Evolutionary conservation across 306 rosid species (phyloP).

Genomic region (Fagus crenata): DNA sequence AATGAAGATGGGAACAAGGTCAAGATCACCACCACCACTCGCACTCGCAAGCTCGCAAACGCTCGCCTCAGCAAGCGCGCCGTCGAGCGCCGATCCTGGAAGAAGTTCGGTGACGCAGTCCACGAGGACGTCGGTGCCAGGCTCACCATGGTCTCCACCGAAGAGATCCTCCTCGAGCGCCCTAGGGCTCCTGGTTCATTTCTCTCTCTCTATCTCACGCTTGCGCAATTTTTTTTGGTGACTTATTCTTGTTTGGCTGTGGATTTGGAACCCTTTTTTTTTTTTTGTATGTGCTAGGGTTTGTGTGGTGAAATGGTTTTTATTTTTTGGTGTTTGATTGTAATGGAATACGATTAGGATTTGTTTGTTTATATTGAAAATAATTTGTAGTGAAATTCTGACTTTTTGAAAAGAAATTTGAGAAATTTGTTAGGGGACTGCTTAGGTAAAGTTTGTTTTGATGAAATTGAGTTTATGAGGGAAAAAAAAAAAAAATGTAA

Average conservation of each 20-base stretch:
- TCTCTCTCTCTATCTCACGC: background rate
- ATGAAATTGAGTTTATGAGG: background rate
- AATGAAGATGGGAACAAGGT: constrained; percentile 80
- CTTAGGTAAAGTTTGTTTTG: background rate
- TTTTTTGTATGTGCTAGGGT: background rate
- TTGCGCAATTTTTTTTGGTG: background rate
- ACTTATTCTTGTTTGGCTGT: too few species aligned
- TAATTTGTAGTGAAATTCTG: too few species aligned
- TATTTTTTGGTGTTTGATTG: background rate
- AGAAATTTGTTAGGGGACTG: background rate
- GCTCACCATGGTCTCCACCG: constrained; percentile 93
- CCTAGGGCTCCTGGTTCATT: constrained; percentile 78
- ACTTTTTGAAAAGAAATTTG: too few species aligned
- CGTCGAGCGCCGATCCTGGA: constrained; percentile 68
- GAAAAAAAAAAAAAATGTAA: background rate
- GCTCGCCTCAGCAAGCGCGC: constrained; percentile 63
- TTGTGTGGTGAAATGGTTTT: background rate
- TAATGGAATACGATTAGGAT: background rate
- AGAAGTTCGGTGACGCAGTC: constrained; percentile 86
- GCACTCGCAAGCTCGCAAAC: constrained; percentile 65
- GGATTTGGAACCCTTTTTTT: too few species aligned
- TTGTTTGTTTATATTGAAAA: too few species aligned
- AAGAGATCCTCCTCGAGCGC: constrained; percentile 86
- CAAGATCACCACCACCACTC: constrained; percentile 68
- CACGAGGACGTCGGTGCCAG: constrained; percentile 80